Percentiles rank a stretch among this genome's conserved stretches.
These are phyloP conservation scores for Citrullus mucosospermus DNA, from an alignment of 306 rosid species.

Conservation along the genomic window DNA sequence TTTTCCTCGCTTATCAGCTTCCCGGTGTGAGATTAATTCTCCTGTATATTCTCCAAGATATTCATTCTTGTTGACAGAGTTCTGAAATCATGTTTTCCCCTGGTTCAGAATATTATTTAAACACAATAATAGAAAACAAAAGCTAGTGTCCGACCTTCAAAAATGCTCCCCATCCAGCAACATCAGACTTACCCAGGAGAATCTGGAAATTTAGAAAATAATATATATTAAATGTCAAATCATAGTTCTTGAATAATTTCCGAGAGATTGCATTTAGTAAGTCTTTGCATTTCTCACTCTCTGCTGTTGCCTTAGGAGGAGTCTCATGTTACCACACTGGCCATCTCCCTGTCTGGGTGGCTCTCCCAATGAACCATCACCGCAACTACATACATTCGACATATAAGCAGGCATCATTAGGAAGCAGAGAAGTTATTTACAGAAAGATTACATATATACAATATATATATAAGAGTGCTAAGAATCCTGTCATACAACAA, in stretches of 20 bases:
- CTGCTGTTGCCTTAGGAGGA: conserved; percentile 89
- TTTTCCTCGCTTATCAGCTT: conserved; percentile 96
- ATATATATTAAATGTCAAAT: not conserved
- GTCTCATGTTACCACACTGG: conserved; percentile 98
- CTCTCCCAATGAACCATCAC: conserved; percentile 77
- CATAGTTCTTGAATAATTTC: conserved; percentile 9
- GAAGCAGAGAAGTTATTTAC: not conserved
- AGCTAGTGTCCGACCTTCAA: conserved; percentile 48
- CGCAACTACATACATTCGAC: conserved; percentile 47
- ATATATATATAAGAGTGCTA: not conserved
- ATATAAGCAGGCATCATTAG: conserved; percentile 1
- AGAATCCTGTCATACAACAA: not conserved
- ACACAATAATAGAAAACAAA: not conserved
- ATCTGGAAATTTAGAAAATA: conserved; percentile 37
- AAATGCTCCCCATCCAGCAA: conserved; percentile 99
- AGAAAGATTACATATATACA: not conserved
- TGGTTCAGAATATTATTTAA: conserved; percentile 14
- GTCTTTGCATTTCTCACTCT: conserved; percentile 45
- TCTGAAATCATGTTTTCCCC: conserved; percentile 42
- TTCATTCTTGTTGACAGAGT: conserved; percentile 85
- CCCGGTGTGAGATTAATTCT: conserved; percentile 86
- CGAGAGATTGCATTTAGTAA: conserved; percentile 1
- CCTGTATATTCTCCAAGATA: conserved; percentile 97
- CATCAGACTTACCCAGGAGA: conserved; percentile 86
- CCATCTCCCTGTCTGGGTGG: conserved; percentile 82